phyloP scores from a whole-genome alignment of 306 rosid genomes.

The Ochetophila trinervis region DNA sequence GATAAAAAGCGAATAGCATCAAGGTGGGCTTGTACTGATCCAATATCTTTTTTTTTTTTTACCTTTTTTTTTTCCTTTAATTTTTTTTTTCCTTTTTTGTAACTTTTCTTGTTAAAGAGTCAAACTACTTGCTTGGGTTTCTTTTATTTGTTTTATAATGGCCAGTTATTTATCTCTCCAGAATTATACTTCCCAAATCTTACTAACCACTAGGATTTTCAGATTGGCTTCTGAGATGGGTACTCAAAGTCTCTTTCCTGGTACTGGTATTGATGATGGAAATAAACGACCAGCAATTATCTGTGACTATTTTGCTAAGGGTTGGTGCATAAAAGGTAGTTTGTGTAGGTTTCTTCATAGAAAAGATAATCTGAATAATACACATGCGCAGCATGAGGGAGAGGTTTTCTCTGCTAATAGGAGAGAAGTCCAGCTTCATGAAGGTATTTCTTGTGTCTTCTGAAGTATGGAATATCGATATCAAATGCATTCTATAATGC shows the following conservation, averaged over 20 bases:
- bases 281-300: constrained; percentile 48
- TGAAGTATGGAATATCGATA: constrained; percentile 25
- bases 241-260: constrained; percentile 45
- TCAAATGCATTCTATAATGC: constrained; percentile 29
- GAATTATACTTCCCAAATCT: constrained; percentile 23
- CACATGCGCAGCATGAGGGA: constrained; percentile 48
- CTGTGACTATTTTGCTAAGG: constrained; percentile 79
- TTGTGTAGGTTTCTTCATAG: constrained; percentile 84
- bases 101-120: constrained; percentile 22
- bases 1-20: constrained; percentile 37
- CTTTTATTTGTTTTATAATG: constrained; percentile 13
- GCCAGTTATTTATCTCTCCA: constrained; percentile 27
- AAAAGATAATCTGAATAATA: constrained; percentile 37
- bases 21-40: constrained; percentile 51
- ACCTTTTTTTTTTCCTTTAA: too few relatives aligned
- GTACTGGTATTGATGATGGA: constrained; percentile 45
- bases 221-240: constrained; percentile 45
- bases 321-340: constrained; percentile 91
- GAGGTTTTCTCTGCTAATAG: constrained; percentile 35
- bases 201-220: constrained; percentile 46
- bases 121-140: constrained; percentile 19
- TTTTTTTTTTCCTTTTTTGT: too few relatives aligned
- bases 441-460: constrained; percentile 59
- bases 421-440: constrained; percentile 48
- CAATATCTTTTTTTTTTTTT: too few relatives aligned